These are phyloP conservation scores for Wilcoxina mikolae DNA, from an alignment of 495 filamentous ascomycete species.

Conservation along the genomic window DNA sequence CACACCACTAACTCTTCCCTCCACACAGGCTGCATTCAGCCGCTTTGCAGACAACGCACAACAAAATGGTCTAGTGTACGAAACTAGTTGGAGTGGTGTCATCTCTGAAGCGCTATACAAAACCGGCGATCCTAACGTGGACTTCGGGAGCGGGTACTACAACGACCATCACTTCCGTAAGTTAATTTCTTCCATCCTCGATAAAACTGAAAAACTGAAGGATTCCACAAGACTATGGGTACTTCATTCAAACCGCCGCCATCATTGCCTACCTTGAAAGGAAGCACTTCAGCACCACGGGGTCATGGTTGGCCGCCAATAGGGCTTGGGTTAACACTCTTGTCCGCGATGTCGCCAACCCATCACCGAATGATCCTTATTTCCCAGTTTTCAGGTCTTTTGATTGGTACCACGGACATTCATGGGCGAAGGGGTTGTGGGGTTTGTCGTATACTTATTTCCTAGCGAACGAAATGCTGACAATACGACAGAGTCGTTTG, in stretches of 20 bases:
- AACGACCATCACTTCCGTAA: conserved; percentile 88
- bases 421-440: conserved; percentile 81
- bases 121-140: conserved; percentile 47
- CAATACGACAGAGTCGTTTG: conserved; percentile 60
- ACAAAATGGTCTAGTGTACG: conserved; percentile 64
- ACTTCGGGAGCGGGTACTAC: conserved; percentile 40
- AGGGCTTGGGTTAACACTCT: conserved; percentile 40
- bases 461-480: too few relatives aligned
- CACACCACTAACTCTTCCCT: too few relatives aligned
- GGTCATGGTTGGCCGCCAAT: not conserved
- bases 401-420: conserved; percentile 92
- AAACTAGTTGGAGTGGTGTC: conserved; percentile 75
- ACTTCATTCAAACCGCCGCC: conserved; percentile 79
- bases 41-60: conserved; percentile 64
- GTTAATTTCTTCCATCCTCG: not conserved
- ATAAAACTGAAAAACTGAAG: not conserved
- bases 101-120: conserved; percentile 66
- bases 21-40: conserved; percentile 48
- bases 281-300: conserved; percentile 1
- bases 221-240: conserved; percentile 39
- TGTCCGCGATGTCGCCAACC: conserved; percentile 65
- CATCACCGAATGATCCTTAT: conserved; percentile 48
- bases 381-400: conserved; percentile 76
- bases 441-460: too few relatives aligned
- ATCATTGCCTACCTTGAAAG: conserved; percentile 65